A percentile compares a stretch with the other conserved stretches of the same genome.
Evolutionary conservation across 177 flowering plant genomes (phyloP).

Genomic region (Vitis hybrid): DNA sequence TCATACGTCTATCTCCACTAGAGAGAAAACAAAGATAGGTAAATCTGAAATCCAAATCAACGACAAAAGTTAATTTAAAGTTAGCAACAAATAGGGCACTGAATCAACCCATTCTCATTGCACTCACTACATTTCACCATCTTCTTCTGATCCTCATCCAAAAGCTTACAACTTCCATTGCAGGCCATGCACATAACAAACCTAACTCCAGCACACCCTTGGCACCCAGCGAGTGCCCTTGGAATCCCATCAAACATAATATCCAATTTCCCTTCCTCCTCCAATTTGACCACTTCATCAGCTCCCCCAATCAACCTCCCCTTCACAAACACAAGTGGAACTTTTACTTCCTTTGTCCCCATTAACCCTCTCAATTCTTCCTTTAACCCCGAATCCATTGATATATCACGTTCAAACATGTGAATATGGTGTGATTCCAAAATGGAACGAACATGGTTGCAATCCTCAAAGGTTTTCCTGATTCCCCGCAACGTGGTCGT

Average conservation of each 20-base stretch:
- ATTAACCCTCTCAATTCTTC: conserved; percentile 71
- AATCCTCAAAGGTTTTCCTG: conserved; percentile 91
- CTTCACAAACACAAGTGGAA: conserved; percentile 81
- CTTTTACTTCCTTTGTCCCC: conserved; percentile 57
- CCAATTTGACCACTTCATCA: conserved; percentile 70
- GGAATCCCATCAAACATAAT: conserved; percentile 63
- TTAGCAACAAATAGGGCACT: conserved; percentile 76
- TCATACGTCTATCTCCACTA: no score
- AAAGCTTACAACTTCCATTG: conserved; percentile 82
- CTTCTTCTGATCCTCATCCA: conserved; percentile 53
- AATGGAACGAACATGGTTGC: conserved; percentile 65
- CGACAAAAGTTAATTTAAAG: neutral
- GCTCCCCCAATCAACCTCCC: conserved; percentile 88
- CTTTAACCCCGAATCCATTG: conserved; percentile 89
- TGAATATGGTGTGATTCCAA: conserved; percentile 56
- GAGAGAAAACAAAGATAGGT: neutral
- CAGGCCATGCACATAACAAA: conserved; percentile 84
- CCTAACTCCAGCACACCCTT: conserved; percentile 74
- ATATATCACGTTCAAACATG: conserved; percentile 72
- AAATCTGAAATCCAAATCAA: neutral
- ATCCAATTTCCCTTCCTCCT: conserved; percentile 75
- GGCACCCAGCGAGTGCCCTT: conserved; percentile 38
- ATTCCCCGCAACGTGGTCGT: conserved; percentile 92
- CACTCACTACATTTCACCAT: conserved; percentile 71
- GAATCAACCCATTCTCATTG: conserved; percentile 93